Base-by-base conservation (phyloP, 2,329 filamentous ascomycete genomes). In the Claviceps digitariae region DNA sequence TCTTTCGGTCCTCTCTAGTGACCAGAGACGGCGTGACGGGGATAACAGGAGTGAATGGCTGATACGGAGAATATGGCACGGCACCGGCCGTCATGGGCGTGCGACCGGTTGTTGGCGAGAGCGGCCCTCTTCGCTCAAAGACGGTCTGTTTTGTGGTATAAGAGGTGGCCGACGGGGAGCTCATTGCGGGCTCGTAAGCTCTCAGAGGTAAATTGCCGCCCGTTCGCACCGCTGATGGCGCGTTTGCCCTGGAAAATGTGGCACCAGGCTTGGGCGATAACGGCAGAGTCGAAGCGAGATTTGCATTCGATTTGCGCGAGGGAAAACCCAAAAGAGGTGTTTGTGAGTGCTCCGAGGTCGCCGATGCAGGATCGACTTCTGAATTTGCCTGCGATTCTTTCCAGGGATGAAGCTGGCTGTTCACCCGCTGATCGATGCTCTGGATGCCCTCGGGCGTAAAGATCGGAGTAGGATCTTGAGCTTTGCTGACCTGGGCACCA, bases 21-120 rank as follows among this genome's bases (percentile, higher is more conserved):
- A 87, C 81, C 48, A 91, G 69, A 21, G 79, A 81, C n/a, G 87
- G 86, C 31, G 87, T 90, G 49, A 90, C 79, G 1, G 87, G 87
- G 50, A 89, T 77, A 48, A 87, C 74, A 1, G 86, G 85, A 7
- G 83, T 86, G 64, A 83, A 87, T 0, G 87, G 87, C 72, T 90
- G 87, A 60, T 90, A 91, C 0, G 87, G 85, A 53, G 79, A 82
- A 66, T 90, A 90, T 1, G 86, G 86, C 23, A 83, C 77, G 1
- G 80, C 75, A 23, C 73, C 74, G 4, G 78, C 80, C 1, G 77
- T 81, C 64, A 72, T 78, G 0, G 85, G 86, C 2, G 81, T 84
- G 47, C 77, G 78, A 25, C 80, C 72, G 1, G 77, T 79, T 0
- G 68, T 69, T 2, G 82, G 81, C 3, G 79, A 79, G 53, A 79